phyloP scores from a whole-genome alignment of 495 filamentous ascomycete genomes.

The Staphylotrichum longicolle region DNA sequence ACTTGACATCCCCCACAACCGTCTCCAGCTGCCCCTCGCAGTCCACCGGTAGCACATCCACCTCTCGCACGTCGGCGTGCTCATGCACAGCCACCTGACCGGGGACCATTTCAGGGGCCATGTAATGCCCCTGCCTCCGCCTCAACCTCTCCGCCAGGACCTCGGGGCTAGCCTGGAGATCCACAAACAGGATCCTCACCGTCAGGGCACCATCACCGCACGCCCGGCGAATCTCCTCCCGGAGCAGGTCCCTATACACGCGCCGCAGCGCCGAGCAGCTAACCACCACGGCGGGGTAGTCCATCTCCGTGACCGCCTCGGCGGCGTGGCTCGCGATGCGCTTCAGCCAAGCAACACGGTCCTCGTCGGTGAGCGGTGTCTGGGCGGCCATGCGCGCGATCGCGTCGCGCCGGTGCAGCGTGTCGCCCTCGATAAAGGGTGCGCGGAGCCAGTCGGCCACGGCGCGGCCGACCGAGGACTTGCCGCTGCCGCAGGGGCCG shows the following conservation, averaged over 20 bases:
- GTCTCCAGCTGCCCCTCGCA: background rate
- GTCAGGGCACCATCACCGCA: background rate
- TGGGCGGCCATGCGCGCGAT: background rate
- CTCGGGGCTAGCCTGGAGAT: background rate
- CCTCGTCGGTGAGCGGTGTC: background rate
- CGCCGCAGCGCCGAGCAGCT: constrained; percentile 4
- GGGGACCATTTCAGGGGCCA: background rate
- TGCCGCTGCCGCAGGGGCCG: constrained; percentile 1
- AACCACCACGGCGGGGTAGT: background rate
- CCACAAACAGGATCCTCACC: background rate
- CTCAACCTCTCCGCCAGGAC: background rate
- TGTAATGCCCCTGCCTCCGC: background rate
- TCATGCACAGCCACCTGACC: constrained; percentile 3
- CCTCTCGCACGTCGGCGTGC: background rate
- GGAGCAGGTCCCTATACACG: background rate
- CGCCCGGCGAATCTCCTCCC: background rate
- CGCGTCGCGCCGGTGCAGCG: background rate
- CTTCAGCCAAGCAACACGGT: background rate
- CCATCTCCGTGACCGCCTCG: constrained; percentile 3
- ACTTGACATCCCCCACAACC: constrained; percentile 1
- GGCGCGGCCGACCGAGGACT: background rate
- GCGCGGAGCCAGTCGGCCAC: background rate
- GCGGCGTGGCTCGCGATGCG: background rate
- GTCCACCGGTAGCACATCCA: background rate
- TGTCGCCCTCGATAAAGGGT: background rate